These are phyloP conservation scores for Globisporangium spinosum DNA, from an alignment of 352 stramenopile genomes.

Conservation along the genomic window DNA sequence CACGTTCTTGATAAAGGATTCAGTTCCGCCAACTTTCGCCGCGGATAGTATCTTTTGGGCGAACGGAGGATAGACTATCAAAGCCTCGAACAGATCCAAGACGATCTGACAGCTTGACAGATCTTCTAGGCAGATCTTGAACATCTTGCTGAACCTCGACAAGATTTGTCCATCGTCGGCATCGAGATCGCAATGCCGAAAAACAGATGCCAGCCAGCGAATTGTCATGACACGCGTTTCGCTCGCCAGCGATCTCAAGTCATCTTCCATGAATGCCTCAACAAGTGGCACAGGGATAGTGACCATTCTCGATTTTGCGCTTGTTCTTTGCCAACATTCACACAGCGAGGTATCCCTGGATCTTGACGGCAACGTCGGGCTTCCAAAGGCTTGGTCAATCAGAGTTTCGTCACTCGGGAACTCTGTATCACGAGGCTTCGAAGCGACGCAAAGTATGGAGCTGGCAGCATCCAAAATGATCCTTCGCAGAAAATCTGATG, in stretches of 20 bases:
- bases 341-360: constrained; percentile 1
- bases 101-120: constrained; percentile 4
- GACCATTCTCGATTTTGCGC: constrained; percentile 8
- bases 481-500: constrained; percentile 23
- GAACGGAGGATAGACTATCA: constrained; percentile 8
- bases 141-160: constrained; percentile 22
- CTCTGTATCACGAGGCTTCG: not conserved
- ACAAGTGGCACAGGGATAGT: constrained; percentile 34
- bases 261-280: constrained; percentile 12
- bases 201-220: constrained; percentile 29
- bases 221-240: constrained; percentile 23
- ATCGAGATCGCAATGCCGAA: constrained; percentile 42
- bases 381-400: constrained; percentile 8
- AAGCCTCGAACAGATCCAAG: constrained; percentile 10
- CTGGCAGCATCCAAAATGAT: constrained; percentile 33
- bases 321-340: constrained; percentile 8
- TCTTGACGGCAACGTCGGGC: not conserved
- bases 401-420: not conserved
- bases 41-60: constrained; percentile 35
- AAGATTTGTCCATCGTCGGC: constrained; percentile 21
- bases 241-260: constrained; percentile 7
- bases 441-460: constrained; percentile 33
- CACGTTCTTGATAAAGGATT: constrained; percentile 33
- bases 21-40: constrained; percentile 18
- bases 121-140: constrained; percentile 7